Conservation (phyloP, 768 basidiomycete species). For the Suillus americanus region DNA sequence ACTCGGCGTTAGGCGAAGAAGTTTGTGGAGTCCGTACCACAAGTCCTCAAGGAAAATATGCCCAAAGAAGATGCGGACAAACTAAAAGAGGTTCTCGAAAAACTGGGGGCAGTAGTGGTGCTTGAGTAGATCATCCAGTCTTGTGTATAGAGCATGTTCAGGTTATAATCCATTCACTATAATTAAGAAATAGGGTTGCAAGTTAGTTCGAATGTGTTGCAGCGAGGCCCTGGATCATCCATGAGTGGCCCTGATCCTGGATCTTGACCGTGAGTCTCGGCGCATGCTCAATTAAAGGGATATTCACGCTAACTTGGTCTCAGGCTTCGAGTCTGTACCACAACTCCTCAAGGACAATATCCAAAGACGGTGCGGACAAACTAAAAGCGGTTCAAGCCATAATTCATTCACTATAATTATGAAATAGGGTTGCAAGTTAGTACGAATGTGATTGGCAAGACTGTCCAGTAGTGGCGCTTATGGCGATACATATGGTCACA, state of each 20-base stretch:
- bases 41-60: constrained; percentile 90
- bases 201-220: constrained; percentile 26
- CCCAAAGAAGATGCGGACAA: constrained; percentile 98
- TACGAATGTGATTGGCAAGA: constrained; percentile 16
- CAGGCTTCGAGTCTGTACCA: constrained; percentile 96
- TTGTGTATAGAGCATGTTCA: constrained; percentile 15
- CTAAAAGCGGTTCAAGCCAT: constrained; percentile 54
- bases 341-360: constrained; percentile 92
- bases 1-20: constrained; percentile 82
- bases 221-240: constrained; percentile 94
- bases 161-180: constrained; percentile 15
- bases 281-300: background rate
- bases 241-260: constrained; percentile 92
- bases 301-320: constrained; percentile 2
- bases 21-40: constrained; percentile 94
- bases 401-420: constrained; percentile 20
- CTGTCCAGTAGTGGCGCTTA: constrained; percentile 17
- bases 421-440: constrained; percentile 10
- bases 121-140: constrained; percentile 59
- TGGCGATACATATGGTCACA: constrained; percentile 28
- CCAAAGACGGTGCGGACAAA: constrained; percentile 98
- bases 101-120: constrained; percentile 81
- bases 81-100: constrained; percentile 87
- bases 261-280: constrained; percentile 77
- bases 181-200: constrained; percentile 13